Evolutionary conservation across 2,329 filamentous ascomycete species (phyloP).

Genomic region (Diaporthe ampelina): DNA sequence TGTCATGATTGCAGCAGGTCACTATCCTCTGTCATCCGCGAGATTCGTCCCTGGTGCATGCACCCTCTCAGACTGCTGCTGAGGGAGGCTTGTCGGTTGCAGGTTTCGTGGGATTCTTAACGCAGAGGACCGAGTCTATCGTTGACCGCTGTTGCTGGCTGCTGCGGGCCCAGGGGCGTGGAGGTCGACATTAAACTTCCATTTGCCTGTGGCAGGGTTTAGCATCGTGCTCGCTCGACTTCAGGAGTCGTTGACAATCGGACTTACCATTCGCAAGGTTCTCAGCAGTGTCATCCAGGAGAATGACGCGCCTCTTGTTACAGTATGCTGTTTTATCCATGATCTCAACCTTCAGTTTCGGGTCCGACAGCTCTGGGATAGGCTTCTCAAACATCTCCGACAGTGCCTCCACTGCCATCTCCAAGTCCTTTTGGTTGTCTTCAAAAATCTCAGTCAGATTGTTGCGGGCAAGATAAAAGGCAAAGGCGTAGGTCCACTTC

Average conservation of each 20-base stretch:
- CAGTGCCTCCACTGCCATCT: slow-evolving; percentile 95
- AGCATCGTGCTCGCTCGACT: slow-evolving; percentile 42
- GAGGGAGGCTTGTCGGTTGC: not conserved
- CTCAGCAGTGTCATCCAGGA: slow-evolving; percentile 92
- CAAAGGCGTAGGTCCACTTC: slow-evolving; percentile 99
- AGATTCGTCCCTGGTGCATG: too few species aligned
- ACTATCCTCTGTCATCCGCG: not conserved
- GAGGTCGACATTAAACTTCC: slow-evolving; percentile 60
- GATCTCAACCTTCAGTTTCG: slow-evolving; percentile 97
- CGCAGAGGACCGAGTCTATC: slow-evolving; percentile 39
- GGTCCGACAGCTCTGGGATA: slow-evolving; percentile 82
- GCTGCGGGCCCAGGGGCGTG: slow-evolving; percentile 41
- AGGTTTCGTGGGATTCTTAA: not conserved
- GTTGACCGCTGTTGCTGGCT: slow-evolving; percentile 46
- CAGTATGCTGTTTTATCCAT: slow-evolving; percentile 99
- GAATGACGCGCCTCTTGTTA: slow-evolving; percentile 89
- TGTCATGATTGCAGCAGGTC: slow-evolving; percentile 22
- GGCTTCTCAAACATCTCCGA: slow-evolving; percentile 99
- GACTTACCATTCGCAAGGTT: slow-evolving; percentile 87
- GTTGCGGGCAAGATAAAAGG: slow-evolving; percentile 96
- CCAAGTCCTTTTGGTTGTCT: slow-evolving; percentile 97
- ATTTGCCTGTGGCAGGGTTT: slow-evolving; percentile 55
- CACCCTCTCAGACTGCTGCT: not conserved
- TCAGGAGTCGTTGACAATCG: not conserved
- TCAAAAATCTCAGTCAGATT: slow-evolving; percentile 98